Percentiles rank a stretch among this genome's conserved stretches.
phyloP scores from a whole-genome alignment of 192 early-diverging fungal genomes.

The Thoreauomyces humboldtii region DNA sequence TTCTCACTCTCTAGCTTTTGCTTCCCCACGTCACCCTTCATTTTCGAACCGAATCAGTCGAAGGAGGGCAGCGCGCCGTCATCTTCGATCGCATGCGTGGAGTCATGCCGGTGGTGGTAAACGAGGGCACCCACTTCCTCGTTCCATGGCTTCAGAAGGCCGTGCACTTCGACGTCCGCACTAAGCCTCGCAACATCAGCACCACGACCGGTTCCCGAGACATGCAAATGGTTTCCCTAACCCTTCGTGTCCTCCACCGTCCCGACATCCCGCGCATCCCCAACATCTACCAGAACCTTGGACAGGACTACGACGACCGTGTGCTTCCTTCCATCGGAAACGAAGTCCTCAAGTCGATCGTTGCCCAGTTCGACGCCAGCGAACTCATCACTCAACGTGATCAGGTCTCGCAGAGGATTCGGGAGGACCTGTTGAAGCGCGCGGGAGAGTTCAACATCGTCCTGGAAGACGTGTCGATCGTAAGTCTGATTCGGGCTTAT shows the following conservation, averaged over 20 bases:
- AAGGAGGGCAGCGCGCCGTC: conserved; percentile 94
- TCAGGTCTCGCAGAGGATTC: conserved; percentile 81
- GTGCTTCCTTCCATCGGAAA: conserved; percentile 98
- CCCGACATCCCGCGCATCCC: conserved; percentile 76
- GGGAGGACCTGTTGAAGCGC: conserved; percentile 88
- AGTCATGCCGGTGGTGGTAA: conserved; percentile 73
- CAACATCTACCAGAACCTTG: conserved; percentile 85
- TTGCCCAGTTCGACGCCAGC: conserved; percentile 97
- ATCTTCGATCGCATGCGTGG: conserved; percentile 95
- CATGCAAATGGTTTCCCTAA: conserved; percentile 97
- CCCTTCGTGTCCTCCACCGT: conserved; percentile 83
- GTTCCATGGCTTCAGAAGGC: conserved; percentile 95
- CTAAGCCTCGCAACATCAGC: conserved; percentile 93
- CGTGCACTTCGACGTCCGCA: conserved; percentile 88
- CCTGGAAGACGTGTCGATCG: conserved; percentile 97
- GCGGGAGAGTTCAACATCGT: conserved; percentile 94
- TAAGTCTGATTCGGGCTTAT: conserved; percentile 51
- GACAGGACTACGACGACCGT: conserved; percentile 95
- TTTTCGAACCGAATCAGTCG: no score
- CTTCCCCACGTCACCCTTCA: no score
- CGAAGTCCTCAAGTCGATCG: conserved; percentile 96
- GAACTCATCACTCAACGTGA: conserved; percentile 99
- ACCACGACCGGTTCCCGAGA: conserved; percentile 99
- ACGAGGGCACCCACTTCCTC: conserved; percentile 97
- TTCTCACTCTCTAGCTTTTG: background rate